Evolutionary conservation across 2,329 filamentous ascomycete genomes (phyloP).

Genomic region (Aspergillus cejpii): DNA sequence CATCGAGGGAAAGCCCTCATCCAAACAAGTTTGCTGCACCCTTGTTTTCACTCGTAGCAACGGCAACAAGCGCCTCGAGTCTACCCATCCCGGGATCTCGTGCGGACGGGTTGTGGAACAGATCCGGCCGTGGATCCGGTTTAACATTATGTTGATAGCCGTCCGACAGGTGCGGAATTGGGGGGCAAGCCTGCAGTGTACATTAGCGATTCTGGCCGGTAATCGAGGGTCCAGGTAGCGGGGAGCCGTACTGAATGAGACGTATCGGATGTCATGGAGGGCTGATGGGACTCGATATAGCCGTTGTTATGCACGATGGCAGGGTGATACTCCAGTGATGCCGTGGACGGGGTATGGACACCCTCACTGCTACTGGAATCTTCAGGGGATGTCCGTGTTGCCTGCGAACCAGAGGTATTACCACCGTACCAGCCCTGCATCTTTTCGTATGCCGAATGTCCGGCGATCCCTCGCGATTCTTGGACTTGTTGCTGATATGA

Average conservation of each 20-base stretch:
- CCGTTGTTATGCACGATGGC: slow-evolving; percentile 45
- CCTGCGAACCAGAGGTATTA: slow-evolving; percentile 24
- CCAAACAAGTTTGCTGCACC: slow-evolving; percentile 29
- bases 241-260: slow-evolving; percentile 38
- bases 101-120: slow-evolving; percentile 24
- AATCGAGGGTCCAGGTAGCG: slow-evolving; percentile 20
- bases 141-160: slow-evolving; percentile 26
- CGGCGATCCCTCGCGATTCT: slow-evolving; percentile 24
- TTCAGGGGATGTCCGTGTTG: slow-evolving; percentile 41
- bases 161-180: slow-evolving; percentile 25
- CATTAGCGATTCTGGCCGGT: slow-evolving; percentile 25
- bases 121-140: slow-evolving; percentile 23
- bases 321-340: slow-evolving; percentile 44
- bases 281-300: slow-evolving; percentile 41
- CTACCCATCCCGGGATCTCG: slow-evolving; percentile 40
- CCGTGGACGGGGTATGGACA: slow-evolving; percentile 43
- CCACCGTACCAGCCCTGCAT: slow-evolving; percentile 25
- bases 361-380: slow-evolving; percentile 47
- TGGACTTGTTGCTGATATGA: slow-evolving; percentile 30
- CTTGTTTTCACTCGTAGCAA: slow-evolving; percentile 45
- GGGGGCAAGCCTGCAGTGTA: slow-evolving; percentile 32
- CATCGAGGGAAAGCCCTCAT: slow-evolving; percentile 15
- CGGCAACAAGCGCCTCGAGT: slow-evolving; percentile 46
- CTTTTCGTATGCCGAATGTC: slow-evolving; percentile 16
- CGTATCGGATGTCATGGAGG: slow-evolving; percentile 30